Evolutionary conservation across 208 protist species (phyloP).

Genomic region (Acanthamoeba triangularis): DNA sequence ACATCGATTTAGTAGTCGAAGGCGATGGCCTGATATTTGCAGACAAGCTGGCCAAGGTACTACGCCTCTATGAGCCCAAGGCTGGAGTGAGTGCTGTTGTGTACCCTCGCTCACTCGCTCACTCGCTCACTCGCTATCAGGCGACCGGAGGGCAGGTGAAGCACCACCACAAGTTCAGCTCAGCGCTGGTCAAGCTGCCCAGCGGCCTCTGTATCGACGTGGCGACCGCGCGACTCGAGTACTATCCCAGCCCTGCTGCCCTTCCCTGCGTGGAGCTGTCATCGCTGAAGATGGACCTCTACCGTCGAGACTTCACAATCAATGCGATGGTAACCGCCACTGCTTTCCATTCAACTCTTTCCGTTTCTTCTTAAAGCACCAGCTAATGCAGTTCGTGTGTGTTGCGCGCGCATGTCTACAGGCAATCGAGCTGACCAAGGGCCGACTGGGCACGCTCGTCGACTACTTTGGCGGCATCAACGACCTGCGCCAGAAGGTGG

Average conservation of each 20-base stretch:
- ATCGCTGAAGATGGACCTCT: constrained; percentile 76
- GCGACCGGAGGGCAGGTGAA: neutral
- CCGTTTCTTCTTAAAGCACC: neutral
- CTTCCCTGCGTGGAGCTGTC: constrained; percentile 67
- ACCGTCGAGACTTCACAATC: constrained; percentile 70
- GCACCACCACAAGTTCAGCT: constrained; percentile 35
- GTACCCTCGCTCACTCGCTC: neutral
- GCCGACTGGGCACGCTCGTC: constrained; percentile 42
- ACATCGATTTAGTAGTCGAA: constrained; percentile 71
- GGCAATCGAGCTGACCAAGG: constrained; percentile 64
- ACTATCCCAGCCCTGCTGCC: constrained; percentile 68
- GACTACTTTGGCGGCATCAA: constrained; percentile 31
- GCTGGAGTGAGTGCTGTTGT: neutral
- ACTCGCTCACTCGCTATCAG: neutral
- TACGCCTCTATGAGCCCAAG: neutral
- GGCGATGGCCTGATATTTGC: constrained; percentile 11
- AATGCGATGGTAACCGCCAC: constrained; percentile 61
- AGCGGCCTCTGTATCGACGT: constrained; percentile 25
- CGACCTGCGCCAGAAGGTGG: constrained; percentile 5
- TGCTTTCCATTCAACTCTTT: neutral
- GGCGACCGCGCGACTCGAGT: constrained; percentile 62
- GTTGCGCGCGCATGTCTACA: neutral
- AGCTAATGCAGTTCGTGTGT: too few species aligned
- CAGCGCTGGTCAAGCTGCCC: constrained; percentile 40
- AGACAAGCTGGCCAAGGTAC: constrained; percentile 24